Evolutionary conservation across 306 rosid species (phyloP), one percentile per base, ranked within the genome.

Genomic region (Castanea mollissima): DNA sequence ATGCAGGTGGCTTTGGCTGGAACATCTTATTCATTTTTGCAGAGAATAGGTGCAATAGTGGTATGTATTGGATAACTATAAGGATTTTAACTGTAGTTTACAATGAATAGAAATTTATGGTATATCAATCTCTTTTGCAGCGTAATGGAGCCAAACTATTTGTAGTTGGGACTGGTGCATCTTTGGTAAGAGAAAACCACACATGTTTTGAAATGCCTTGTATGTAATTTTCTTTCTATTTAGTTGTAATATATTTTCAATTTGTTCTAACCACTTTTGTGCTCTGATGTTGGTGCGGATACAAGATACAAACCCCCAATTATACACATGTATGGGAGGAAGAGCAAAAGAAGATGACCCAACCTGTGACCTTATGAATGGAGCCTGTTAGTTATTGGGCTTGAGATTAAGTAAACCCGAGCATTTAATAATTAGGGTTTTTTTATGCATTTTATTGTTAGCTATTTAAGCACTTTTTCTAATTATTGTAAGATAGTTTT

Each of bases 111-210:
- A n/a, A 35, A 35, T 67, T 18, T 49, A 34, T 9, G 23, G 20
- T 9, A 32, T 34, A 35, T 67, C 52, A 29, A 34, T 67, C 52
- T 67, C 64, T 86, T 80, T 27, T 58, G 76, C 93, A 94, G 98
- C 90, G 97, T 38, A 94, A 94, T 78, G 98, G 98, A 18, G 27
- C 89, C 78, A 94, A 94, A 90, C 98, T 94, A 79, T 94, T 94
- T 79, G 97, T 87, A 5, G 97, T 94, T 71, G 98, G 98, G 74
- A 86, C 97, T 70, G 93, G 88, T 52, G 91, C 98, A 46, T 94
- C 98, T 69, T 89, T 94, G 97, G 98, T 94, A 75, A 82, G 92
- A 84, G 72, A 19, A 64, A 81, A 55, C 58, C 56, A 19, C 8
- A 32, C 55, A 35, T 64, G 78, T 70, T 65, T 70, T 21, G 69